Evolutionary conservation across 2,329 filamentous ascomycete species (phyloP), one percentile per base, ranked within the genome.

Genomic region (Reticulascus tulasneorum): DNA sequence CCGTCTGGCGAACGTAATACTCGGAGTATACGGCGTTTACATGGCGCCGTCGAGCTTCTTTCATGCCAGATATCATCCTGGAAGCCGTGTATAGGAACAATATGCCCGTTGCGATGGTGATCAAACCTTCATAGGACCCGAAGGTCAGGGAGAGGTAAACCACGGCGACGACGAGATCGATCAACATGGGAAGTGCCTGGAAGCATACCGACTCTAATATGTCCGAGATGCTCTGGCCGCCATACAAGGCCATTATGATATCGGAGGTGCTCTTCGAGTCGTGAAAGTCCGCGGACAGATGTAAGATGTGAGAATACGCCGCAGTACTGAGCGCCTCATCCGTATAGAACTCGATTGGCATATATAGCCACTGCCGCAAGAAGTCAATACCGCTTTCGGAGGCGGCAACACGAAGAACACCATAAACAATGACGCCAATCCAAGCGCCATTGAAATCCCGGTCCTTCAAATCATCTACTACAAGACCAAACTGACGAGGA

Each of bases 401-500:
- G 3, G 71, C 64, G 2, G 68, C 56, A n/a, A 79, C 56, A 34
- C 70, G 68, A 20, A 79, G 60, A 7, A 54, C 52, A 9, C 72
- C 71, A 41, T 75, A 77, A 13, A 75, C 55, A 15, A 69, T 42
- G 3, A 78, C 71, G 17, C 75, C 68, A 4, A 65, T 44, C 75
- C 75, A 77, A 2, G 70, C 66, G 34, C 64, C 28, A 16, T 19
- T 42, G 29, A 42, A 42, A 16, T 42, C 37, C 10, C 23, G 29
- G 11, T 42, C 40, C 16, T 42, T 70, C 16, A 94, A 63, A 42
- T 76, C 76, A 50, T 93, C 79, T 45, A 86, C 82, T 45, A 94
- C 80, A 39, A 86, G 78, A 45, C 87, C 88, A 21, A 91, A 77
- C 53, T 93, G 86, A 15, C 84, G 75, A n/a, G 88, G 88, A 21